Evolutionary conservation across 148 eudicot genomes (phyloP).

Genomic region (Agrostemma githago): DNA sequence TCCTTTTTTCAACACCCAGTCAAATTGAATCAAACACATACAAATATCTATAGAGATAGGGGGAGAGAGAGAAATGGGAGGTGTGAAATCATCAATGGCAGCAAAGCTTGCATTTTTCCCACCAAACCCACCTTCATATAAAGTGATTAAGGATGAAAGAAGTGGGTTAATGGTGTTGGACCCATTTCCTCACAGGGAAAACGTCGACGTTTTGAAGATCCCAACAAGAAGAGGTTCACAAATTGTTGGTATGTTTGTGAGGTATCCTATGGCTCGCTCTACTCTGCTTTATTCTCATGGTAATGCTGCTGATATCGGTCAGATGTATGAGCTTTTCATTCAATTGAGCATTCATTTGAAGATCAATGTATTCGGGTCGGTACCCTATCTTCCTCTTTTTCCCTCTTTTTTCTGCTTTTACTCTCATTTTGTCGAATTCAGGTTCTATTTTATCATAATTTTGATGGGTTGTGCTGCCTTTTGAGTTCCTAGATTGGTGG

Average conservation of each 20-base stretch:
- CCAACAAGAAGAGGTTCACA: slow-evolving; percentile 38
- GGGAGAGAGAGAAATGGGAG: slow-evolving; percentile 43
- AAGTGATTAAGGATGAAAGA: slow-evolving; percentile 34
- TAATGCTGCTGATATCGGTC: slow-evolving; percentile 86
- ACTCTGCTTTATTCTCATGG: slow-evolving; percentile 79
- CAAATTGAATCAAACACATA: neutral
- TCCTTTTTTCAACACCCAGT: neutral
- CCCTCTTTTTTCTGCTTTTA: neutral
- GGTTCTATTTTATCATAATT: neutral
- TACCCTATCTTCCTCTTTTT: neutral
- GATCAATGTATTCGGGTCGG: slow-evolving; percentile 74
- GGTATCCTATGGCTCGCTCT: slow-evolving; percentile 39
- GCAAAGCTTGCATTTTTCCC: slow-evolving; percentile 87
- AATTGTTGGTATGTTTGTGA: slow-evolving; percentile 39
- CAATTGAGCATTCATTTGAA: slow-evolving; percentile 65
- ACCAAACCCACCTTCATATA: slow-evolving; percentile 72
- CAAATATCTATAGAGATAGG: neutral
- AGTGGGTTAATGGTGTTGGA: slow-evolving; percentile 13
- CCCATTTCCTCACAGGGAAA: slow-evolving; percentile 28
- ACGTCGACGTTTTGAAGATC: slow-evolving; percentile 30
- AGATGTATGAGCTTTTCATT: slow-evolving; percentile 70
- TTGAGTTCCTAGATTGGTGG: neutral
- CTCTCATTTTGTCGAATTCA: neutral
- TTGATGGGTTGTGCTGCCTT: neutral
- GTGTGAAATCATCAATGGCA: slow-evolving; percentile 77